phyloP scores from a whole-genome alignment of 805 yeast genomes.

The Lipomyces mesembrius region DNA sequence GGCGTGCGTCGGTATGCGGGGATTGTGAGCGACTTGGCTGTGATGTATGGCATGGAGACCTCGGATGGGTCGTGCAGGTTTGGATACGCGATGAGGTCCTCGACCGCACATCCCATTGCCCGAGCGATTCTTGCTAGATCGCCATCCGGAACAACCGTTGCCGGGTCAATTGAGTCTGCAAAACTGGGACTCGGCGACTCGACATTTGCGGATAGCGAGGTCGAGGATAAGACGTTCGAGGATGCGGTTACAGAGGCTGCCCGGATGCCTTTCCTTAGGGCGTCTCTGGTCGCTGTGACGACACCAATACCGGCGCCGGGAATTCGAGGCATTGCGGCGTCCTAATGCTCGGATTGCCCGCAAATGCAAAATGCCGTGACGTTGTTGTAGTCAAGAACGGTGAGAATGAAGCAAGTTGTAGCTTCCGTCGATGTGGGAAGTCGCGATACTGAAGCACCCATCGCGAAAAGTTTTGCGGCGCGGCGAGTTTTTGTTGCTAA shows the following conservation, averaged over 20 bases:
- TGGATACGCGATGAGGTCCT: conserved; percentile 28
- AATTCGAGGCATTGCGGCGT: conserved; percentile 14
- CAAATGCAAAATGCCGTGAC: neutral
- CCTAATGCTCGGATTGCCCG: neutral
- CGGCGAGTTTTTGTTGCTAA: neutral
- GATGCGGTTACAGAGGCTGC: neutral
- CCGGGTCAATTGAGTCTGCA: conserved; percentile 12
- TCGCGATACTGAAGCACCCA: neutral
- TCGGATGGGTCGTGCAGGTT: conserved; percentile 7
- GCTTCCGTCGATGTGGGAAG: neutral
- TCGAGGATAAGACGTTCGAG: conserved; percentile 1
- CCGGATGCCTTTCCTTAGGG: neutral
- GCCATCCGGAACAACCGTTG: neutral
- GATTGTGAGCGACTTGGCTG: conserved; percentile 23
- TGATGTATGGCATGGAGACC: conserved; percentile 10
- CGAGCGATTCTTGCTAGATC: conserved; percentile 13
- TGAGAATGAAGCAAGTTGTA: neutral
- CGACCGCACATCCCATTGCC: conserved; percentile 31
- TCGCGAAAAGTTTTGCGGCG: neutral
- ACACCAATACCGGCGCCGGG: neutral
- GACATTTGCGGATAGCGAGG: neutral
- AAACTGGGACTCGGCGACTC: conserved; percentile 9
- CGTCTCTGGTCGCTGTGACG: neutral
- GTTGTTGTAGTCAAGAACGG: neutral
- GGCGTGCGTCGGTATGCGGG: conserved; percentile 24